Percentiles rank a stretch among this genome's conserved stretches.
phyloP scores from a whole-genome alignment of 179 eudicot genomes.

The Silene vulgaris region DNA sequence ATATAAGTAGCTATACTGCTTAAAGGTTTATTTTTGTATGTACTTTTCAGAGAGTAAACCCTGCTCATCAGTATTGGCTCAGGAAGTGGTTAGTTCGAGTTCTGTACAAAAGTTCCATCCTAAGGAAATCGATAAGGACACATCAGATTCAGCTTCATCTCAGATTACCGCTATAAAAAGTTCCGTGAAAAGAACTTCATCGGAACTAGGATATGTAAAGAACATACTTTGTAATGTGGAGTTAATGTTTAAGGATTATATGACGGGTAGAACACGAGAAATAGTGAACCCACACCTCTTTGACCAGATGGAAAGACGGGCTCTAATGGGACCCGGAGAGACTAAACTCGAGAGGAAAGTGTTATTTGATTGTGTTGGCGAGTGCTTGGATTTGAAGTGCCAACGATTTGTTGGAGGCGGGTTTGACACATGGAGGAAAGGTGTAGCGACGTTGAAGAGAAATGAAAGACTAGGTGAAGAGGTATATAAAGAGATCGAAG shows the following conservation, averaged over 20 bases:
- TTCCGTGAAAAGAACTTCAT: constrained; percentile 25
- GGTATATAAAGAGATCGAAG: constrained; percentile 59
- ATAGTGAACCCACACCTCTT: constrained; percentile 44
- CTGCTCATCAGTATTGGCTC: constrained; percentile 50
- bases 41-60: constrained; percentile 54
- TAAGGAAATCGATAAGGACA: constrained; percentile 31
- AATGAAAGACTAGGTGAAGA: constrained; percentile 63
- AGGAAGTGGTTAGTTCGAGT: constrained; percentile 30
- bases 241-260: constrained; percentile 44
- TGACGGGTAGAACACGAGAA: constrained; percentile 43
- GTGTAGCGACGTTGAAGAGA: constrained; percentile 47
- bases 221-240: constrained; percentile 37
- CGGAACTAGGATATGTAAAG: constrained; percentile 42
- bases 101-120: constrained; percentile 25
- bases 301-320: constrained; percentile 43
- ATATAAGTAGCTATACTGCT: too few relatives aligned
- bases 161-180: constrained; percentile 5
- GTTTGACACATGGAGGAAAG: constrained; percentile 47
- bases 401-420: constrained; percentile 48
- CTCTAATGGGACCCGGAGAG: constrained; percentile 13
- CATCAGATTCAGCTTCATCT: constrained; percentile 44
- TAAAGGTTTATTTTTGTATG: too few relatives aligned
- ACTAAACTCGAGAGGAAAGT: constrained; percentile 39
- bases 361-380: constrained; percentile 57
- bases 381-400: constrained; percentile 36